Percentiles rank a stretch among this genome's conserved stretches.
Conservation (phyloP, 768 basidiomycete species). For the Rossbeevera mucosa region DNA sequence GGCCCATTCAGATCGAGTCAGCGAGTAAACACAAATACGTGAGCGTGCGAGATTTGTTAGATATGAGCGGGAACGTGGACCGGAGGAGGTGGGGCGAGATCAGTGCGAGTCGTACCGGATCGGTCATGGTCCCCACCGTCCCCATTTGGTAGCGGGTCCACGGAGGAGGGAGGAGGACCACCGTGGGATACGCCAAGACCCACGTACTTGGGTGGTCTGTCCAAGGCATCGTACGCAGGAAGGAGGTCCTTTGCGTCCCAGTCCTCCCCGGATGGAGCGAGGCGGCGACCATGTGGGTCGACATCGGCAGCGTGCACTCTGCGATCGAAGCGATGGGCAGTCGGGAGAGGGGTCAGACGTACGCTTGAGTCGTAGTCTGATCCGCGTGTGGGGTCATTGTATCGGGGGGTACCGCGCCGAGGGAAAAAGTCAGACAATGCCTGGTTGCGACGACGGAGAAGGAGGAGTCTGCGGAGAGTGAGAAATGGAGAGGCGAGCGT, state of each 20-base stretch:
- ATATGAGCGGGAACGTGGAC: neutral
- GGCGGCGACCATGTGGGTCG: constrained; percentile 39
- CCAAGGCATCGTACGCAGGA: constrained; percentile 43
- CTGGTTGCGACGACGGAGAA: constrained; percentile 24
- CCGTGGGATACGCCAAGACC: constrained; percentile 18
- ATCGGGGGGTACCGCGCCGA: neutral
- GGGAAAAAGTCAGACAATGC: constrained; percentile 20
- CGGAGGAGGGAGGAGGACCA: neutral
- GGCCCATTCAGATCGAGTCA: neutral
- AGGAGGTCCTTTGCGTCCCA: constrained; percentile 42
- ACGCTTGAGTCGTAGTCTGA: constrained; percentile 6
- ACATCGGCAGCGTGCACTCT: constrained; percentile 34
- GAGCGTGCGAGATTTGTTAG: constrained; percentile 1
- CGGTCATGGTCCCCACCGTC: neutral
- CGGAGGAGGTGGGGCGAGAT: neutral
- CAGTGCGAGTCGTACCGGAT: neutral
- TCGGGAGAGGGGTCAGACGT: constrained; percentile 18
- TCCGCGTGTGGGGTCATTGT: neutral
- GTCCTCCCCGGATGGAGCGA: constrained; percentile 28
- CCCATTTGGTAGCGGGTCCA: neutral
- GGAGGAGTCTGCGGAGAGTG: constrained; percentile 14
- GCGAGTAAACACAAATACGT: neutral
- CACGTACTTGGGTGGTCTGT: constrained; percentile 45
- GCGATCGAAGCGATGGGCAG: constrained; percentile 18
- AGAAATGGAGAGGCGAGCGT: neutral